Evolutionary conservation across 169 alveolate genomes (phyloP).

Genomic region (Theileria orientalis): DNA sequence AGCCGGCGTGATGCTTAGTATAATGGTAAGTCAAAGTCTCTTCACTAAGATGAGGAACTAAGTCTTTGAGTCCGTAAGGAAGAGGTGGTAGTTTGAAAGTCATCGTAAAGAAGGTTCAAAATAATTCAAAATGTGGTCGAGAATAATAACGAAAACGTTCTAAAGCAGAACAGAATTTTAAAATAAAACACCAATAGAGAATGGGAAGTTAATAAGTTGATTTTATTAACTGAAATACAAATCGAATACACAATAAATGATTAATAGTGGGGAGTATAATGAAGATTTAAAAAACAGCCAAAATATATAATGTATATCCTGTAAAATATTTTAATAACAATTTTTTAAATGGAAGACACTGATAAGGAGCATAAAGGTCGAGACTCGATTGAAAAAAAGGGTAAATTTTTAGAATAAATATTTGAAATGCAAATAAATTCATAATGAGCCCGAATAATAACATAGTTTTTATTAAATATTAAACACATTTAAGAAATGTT

Average conservation of each 20-base stretch:
- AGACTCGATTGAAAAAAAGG: background rate
- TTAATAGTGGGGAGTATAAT: background rate
- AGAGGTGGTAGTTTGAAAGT: constrained; percentile 86
- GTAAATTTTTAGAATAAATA: too few relatives aligned
- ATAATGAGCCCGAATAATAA: too few relatives aligned
- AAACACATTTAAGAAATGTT: background rate
- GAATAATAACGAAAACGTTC: background rate
- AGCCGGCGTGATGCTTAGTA: constrained; percentile 93
- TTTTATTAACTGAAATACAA: background rate
- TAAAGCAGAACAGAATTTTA: background rate
- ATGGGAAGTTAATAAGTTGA: background rate
- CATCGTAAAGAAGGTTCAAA: constrained; percentile 56
- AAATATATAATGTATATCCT: background rate
- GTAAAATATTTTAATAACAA: background rate
- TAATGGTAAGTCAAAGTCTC: constrained; percentile 90
- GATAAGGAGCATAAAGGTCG: background rate
- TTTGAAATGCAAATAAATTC: too few relatives aligned
- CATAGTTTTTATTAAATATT: too few relatives aligned
- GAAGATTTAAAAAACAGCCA: background rate
- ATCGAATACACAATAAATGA: background rate
- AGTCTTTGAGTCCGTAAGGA: constrained; percentile 89
- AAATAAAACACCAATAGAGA: background rate
- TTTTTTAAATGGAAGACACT: background rate
- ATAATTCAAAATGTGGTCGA: background rate
- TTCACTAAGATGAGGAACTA: constrained; percentile 91